Evolutionary conservation across 495 filamentous ascomycete species (phyloP).

Genomic region (Tuber calosporum): DNA sequence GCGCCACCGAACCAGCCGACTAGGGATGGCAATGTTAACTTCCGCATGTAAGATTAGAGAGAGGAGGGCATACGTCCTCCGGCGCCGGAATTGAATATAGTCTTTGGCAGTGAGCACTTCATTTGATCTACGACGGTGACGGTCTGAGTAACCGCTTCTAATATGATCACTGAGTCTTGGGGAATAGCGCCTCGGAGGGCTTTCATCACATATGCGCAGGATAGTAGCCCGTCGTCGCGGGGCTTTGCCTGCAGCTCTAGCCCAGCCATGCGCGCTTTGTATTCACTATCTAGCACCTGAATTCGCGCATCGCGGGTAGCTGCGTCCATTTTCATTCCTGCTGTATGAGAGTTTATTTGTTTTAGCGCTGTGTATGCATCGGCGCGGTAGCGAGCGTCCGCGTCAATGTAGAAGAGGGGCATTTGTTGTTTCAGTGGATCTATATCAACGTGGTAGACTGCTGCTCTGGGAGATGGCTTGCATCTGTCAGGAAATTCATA

Average conservation of each 20-base stretch:
- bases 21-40: conserved; percentile 12
- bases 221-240: conserved; percentile 59
- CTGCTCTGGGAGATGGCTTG: conserved; percentile 54
- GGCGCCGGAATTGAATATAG: conserved; percentile 90
- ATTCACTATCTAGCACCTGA: conserved; percentile 52
- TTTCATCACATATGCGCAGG: conserved; percentile 61
- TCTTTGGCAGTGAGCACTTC: conserved; percentile 66
- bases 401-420: conserved; percentile 70
- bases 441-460: conserved; percentile 75
- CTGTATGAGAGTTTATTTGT: conserved; percentile 56
- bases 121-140: conserved; percentile 71
- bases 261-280: conserved; percentile 53
- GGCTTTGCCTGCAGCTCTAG: conserved; percentile 54
- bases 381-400: conserved; percentile 66
- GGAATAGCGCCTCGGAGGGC: conserved; percentile 61
- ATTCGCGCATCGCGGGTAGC: conserved; percentile 44
- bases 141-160: conserved; percentile 86
- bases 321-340: conserved; percentile 27
- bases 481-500: conserved; percentile 42
- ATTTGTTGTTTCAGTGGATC: conserved; percentile 86
- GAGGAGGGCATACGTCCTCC: conserved; percentile 53
- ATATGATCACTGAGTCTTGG: conserved; percentile 68
- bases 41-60: neutral
- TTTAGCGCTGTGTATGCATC: conserved; percentile 64
- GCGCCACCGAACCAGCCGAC: conserved; percentile 92